Percentiles rank a stretch among this genome's conserved stretches.
Conservation (phyloP, 2,329 filamentous ascomycete species). For the Penicillium palitans region DNA sequence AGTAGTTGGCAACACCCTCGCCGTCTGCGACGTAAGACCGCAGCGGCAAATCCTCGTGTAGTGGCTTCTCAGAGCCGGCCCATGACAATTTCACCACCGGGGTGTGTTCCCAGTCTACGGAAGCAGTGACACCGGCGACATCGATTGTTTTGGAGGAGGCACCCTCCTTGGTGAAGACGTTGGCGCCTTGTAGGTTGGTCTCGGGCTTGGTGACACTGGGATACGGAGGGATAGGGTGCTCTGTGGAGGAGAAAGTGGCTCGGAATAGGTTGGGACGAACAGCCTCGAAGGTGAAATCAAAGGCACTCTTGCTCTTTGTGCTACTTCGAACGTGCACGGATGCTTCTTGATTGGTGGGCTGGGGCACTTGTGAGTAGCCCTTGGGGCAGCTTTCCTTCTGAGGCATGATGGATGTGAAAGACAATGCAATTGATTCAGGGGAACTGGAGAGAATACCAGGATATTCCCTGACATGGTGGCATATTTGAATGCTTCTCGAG, state of each 20-base stretch:
- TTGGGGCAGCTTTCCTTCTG: constrained; percentile 50
- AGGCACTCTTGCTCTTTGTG: constrained; percentile 41
- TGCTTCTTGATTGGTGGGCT: constrained; percentile 23
- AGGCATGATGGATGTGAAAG: constrained; percentile 42
- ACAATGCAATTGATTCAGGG: constrained; percentile 10
- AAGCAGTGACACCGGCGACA: constrained; percentile 53
- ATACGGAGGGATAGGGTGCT: constrained; percentile 65
- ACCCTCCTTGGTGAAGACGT: constrained; percentile 35
- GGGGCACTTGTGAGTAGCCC: constrained; percentile 36
- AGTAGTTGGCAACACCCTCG: constrained; percentile 64
- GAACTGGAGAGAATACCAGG: background rate
- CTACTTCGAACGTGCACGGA: constrained; percentile 47
- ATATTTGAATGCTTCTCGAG: constrained; percentile 24
- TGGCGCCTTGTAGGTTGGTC: constrained; percentile 36
- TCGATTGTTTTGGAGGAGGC: constrained; percentile 47
- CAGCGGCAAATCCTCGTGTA: constrained; percentile 63
- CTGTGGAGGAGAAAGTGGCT: constrained; percentile 63
- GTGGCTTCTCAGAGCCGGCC: constrained; percentile 50
- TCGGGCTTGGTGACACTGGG: constrained; percentile 57
- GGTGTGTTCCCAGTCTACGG: constrained; percentile 59
- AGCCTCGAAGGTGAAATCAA: constrained; percentile 64
- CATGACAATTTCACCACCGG: constrained; percentile 61
- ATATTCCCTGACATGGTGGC: constrained; percentile 5
- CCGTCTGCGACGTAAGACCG: constrained; percentile 67
- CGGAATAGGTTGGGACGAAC: constrained; percentile 65